Base-by-base conservation (phyloP, 352 stramenopile species). In the Pythium inflatum region DNA sequence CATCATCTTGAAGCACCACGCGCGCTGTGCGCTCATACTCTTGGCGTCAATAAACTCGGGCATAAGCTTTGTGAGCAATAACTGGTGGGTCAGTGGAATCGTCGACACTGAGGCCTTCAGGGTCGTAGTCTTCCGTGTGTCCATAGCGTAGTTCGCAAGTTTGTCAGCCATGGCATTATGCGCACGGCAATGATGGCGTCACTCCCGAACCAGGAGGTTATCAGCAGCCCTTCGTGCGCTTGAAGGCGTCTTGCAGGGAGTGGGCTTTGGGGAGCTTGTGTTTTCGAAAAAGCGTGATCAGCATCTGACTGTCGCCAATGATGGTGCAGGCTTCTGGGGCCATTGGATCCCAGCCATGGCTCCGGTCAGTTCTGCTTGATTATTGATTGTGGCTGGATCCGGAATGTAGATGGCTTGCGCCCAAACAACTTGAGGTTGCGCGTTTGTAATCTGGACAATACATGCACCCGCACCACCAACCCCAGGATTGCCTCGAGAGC, bases 71-170 rank as follows among this genome's bases (percentile, higher is more conserved):
- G n/a, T n/a, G n/a, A n/a, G n/a, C n/a, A n/a, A n/a, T n/a, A n/a
- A n/a, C n/a, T n/a, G n/a, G n/a, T n/a, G n/a, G n/a, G n/a, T n/a
- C n/a, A n/a, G n/a, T n/a, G n/a, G n/a, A n/a, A n/a, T n/a, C n/a
- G n/a, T n/a, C n/a, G n/a, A n/a, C n/a, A n/a, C n/a, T n/a, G n/a
- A n/a, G n/a, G n/a, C n/a, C n/a, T n/a, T n/a, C 2, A 46, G 7
- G 24, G 40, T 46, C 2, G 40, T 46, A 0, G 40, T 22, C 5
- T 14, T 24, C 14, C 25, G 6, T 5, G 46, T 57, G 30, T 57
- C 49, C 49, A 57, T 57, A 4, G 49, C 49, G 18, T 25, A 57
- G 27, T 41, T 57, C 14, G 49, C 49, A 14, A 57, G 49, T 9
- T 22, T 30, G 27, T 57, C 49, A 11, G 27, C 49, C 49, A 57